Evolutionary conservation across 305 asterid species (phyloP).

Genomic region (Euphrasia arctica): DNA sequence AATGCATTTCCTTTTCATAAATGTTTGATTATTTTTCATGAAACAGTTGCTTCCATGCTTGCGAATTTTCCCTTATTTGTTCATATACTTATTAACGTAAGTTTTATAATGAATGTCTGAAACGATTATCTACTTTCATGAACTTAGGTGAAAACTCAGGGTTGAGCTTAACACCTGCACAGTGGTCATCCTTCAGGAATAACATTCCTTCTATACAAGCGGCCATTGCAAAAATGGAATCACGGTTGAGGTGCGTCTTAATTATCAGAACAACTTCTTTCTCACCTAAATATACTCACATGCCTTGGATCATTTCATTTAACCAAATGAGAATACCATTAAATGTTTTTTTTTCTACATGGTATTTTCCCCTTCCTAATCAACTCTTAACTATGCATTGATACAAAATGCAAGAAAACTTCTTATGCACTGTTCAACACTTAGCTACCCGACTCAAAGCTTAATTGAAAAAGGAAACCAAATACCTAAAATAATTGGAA

Average conservation of each 20-base stretch:
- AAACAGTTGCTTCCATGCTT: slow-evolving; percentile 12
- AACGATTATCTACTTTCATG: slow-evolving; percentile 16
- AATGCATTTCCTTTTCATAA: slow-evolving; percentile 8
- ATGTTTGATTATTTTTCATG: slow-evolving; percentile 9
- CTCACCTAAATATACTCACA: not conserved
- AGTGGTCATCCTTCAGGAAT: slow-evolving; percentile 57
- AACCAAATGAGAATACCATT: not conserved
- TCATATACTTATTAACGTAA: not conserved
- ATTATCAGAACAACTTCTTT: not conserved
- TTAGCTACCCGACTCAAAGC: slow-evolving; percentile 3
- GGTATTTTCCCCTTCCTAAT: not conserved
- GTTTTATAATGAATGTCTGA: slow-evolving; percentile 10
- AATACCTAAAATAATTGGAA: no score
- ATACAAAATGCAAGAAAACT: not conserved
- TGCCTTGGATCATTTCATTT: slow-evolving; percentile 13
- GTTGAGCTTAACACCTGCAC: slow-evolving; percentile 45
- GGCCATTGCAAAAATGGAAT: slow-evolving; percentile 48
- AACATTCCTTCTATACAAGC: slow-evolving; percentile 52
- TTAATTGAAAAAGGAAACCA: slow-evolving; percentile 1
- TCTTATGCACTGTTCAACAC: not conserved
- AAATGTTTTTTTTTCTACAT: not conserved
- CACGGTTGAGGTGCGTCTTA: slow-evolving; percentile 45
- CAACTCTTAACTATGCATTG: not conserved
- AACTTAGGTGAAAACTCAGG: slow-evolving; percentile 39
- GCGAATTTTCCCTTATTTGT: slow-evolving; percentile 20